Conservation (phyloP, 257 asterid species). For the Nicotiana knightiana region DNA sequence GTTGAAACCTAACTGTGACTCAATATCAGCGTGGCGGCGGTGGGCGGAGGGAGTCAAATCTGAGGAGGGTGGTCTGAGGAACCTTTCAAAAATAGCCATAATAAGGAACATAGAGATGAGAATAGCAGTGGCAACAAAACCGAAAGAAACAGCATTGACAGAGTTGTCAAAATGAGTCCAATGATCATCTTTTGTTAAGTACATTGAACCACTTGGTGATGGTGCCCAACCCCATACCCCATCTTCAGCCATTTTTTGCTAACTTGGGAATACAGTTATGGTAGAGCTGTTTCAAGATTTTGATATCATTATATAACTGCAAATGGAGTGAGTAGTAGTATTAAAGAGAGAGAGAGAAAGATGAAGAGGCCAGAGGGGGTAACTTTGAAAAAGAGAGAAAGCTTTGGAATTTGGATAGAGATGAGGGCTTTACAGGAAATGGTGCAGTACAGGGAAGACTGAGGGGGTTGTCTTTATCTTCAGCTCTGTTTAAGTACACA, state of each 20-base stretch:
- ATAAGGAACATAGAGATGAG: slow-evolving; percentile 90
- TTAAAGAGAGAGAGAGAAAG: not conserved
- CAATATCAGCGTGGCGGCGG: slow-evolving; percentile 38
- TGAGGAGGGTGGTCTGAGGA: slow-evolving; percentile 60
- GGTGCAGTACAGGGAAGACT: not conserved
- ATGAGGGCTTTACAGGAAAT: not conserved
- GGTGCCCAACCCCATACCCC: slow-evolving; percentile 59
- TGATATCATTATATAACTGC: not conserved
- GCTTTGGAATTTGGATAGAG: slow-evolving; percentile 26
- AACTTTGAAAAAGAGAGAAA: slow-evolving; percentile 8
- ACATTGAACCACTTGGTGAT: slow-evolving; percentile 36
- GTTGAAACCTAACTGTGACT: slow-evolving; percentile 45
- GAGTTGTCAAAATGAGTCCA: slow-evolving; percentile 93
- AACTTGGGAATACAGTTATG: not conserved
- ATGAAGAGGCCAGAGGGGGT: not conserved
- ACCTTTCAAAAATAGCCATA: slow-evolving; percentile 87
- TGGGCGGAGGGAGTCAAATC: slow-evolving; percentile 37
- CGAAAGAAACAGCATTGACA: slow-evolving; percentile 80
- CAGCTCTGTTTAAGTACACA: not conserved
- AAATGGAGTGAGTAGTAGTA: not conserved
- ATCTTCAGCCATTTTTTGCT: slow-evolving; percentile 48
- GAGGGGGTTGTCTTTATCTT: not conserved
- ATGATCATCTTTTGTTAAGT: slow-evolving; percentile 58
- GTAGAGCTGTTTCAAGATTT: not conserved
- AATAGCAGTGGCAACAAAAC: slow-evolving; percentile 92